Base-by-base conservation (phyloP, 2,329 filamentous ascomycete species). In the Aspergillus novoparasiticus region DNA sequence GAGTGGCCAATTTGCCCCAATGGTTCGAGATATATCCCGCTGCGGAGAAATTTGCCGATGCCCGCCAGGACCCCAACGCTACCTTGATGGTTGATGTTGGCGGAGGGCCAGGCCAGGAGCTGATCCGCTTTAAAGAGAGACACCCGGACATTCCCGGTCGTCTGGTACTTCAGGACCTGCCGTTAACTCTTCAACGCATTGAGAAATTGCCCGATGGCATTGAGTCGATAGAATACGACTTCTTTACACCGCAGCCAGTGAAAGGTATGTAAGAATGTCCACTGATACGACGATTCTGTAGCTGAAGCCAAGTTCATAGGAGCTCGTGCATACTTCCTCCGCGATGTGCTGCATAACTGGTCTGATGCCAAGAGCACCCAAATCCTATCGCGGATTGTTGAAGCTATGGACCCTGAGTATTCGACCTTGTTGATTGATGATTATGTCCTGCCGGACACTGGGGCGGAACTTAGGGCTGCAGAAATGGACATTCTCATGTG, bases 121-220 rank as follows among this genome's bases (percentile, higher is more conserved):
- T 80, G 23, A 63, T 67, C 8, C 70, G 75, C 45, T 78, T 82
- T 63, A 72, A 61, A 11, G 60, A 68, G 0, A 75, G 77, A 50
- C 74, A 77, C 54, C 77, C 80, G 0, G 58, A 77, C 0, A 67
- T 73, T 0, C 75, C 78, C 0, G 83, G 83, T 6, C 72, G 75
- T 8, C 71, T 85, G 1, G 68, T 85, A 0, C 69, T 85, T 0
- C 82, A 86, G 65, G 84, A 85, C 64, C 73, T 82, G 3, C 75
- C 78, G 0, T 66, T 73, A 3, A 79, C 83, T 21, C 59, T 75
- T 58, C 65, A 71, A 56, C 61, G 66, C 2, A 60, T 63, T 55
- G 39, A 63, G 2, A 51, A 63, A 23, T 26, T 68, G 14, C 57
- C 66, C 19, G 59, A 57, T 2, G 59, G 61, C 2, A 68, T 75